Conservation (phyloP, 192 early-diverging fungal species). For the Backusella westeae region DNA sequence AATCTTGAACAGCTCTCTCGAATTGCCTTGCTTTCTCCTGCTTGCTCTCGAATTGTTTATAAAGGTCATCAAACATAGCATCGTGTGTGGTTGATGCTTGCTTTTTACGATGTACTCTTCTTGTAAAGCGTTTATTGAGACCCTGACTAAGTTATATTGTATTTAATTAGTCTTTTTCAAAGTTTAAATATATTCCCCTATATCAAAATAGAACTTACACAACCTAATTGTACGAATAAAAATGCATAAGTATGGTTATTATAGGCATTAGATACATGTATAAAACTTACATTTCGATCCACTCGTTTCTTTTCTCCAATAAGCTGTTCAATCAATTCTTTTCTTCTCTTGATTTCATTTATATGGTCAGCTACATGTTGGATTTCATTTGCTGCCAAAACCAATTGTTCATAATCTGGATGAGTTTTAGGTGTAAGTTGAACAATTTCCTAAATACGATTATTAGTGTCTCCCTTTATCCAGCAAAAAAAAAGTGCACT, state of each 20-base stretch:
- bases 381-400: slow-evolving; percentile 46
- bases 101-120: slow-evolving; percentile 62
- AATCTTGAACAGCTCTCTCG: slow-evolving; percentile 42
- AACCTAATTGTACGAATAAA: slow-evolving; percentile 19
- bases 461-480: slow-evolving; percentile 6
- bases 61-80: slow-evolving; percentile 56
- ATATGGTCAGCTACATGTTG: slow-evolving; percentile 75
- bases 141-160: slow-evolving; percentile 56
- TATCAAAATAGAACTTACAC: slow-evolving; percentile 31
- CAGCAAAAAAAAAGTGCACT: neutral
- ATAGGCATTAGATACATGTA: neutral
- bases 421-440: slow-evolving; percentile 50
- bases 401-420: slow-evolving; percentile 56
- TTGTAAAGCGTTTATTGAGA: slow-evolving; percentile 66
- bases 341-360: slow-evolving; percentile 84
- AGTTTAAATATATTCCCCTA: neutral
- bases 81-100: slow-evolving; percentile 57
- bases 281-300: slow-evolving; percentile 65
- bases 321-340: slow-evolving; percentile 83
- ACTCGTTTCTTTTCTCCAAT: slow-evolving; percentile 66
- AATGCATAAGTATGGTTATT: neutral
- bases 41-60: slow-evolving; percentile 54
- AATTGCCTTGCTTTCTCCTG: slow-evolving; percentile 51
- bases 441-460: slow-evolving; percentile 17
- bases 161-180: neutral